Conservation (phyloP, 75 land plant genomes). For the Azolla pinnata region DNA sequence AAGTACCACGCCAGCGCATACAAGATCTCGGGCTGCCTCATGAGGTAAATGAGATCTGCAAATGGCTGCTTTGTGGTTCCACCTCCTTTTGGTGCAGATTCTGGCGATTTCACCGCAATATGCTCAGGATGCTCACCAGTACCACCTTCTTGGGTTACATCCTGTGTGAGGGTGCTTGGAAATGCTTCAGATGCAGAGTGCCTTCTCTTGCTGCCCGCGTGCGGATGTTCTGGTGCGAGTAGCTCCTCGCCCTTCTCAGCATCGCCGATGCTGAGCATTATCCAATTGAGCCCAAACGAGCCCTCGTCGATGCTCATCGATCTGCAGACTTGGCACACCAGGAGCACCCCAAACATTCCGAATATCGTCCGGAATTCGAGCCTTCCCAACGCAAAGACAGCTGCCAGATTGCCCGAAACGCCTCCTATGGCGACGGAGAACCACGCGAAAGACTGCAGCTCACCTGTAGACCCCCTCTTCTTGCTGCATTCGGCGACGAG, state of each 20-base stretch:
- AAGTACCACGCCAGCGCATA: slow-evolving; percentile 60
- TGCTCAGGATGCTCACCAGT: no score
- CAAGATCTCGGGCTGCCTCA: slow-evolving; percentile 43
- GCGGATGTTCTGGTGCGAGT: no score
- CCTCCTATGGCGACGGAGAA: slow-evolving; percentile 60
- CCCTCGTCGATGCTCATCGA: slow-evolving; percentile 41
- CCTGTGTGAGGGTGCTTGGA: not conserved
- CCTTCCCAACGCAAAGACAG: slow-evolving; percentile 44
- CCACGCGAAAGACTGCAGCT: slow-evolving; percentile 86
- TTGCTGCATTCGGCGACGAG: slow-evolving; percentile 70
- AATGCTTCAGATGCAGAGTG: not conserved
- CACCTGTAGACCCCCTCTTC: slow-evolving; percentile 36
- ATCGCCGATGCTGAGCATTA: not conserved
- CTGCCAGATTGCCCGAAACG: slow-evolving; percentile 59
- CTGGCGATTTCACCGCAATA: slow-evolving; percentile 37
- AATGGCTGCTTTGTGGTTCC: slow-evolving; percentile 21
- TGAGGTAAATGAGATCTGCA: slow-evolving; percentile 30
- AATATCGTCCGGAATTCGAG: slow-evolving; percentile 45
- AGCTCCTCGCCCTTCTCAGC: not conserved
- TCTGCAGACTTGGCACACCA: slow-evolving; percentile 38
- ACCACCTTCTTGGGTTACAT: not conserved
- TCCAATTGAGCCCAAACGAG: slow-evolving; percentile 24
- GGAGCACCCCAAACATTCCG: slow-evolving; percentile 38
- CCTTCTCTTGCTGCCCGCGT: no score
- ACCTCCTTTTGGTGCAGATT: slow-evolving; percentile 4